A percentile compares a stretch with the other conserved stretches of the same genome.
Evolutionary conservation across 176 grass and related monocot genomes (phyloP).

Genomic region (Themeda triandra): DNA sequence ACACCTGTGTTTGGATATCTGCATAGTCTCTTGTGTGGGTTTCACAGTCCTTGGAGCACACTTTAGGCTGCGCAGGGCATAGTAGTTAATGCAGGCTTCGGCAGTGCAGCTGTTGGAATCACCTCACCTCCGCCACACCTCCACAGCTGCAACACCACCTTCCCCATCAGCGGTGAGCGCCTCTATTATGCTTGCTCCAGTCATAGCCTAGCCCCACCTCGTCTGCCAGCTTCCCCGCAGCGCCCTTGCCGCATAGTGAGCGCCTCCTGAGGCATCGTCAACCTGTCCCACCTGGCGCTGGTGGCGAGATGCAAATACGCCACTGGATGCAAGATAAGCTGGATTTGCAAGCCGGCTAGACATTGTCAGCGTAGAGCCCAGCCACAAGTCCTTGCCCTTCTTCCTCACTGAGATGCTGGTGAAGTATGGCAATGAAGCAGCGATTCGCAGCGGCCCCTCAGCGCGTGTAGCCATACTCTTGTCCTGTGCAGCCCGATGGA

Average conservation of each 20-base stretch:
- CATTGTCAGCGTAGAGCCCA: neutral
- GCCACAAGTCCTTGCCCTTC: neutral
- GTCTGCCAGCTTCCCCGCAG: neutral
- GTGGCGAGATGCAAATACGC: neutral
- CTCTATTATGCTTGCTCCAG: neutral
- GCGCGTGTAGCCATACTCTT: neutral
- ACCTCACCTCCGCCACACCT: neutral
- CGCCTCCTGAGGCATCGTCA: neutral
- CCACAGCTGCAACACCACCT: neutral
- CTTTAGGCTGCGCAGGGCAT: neutral
- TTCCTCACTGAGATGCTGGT: neutral
- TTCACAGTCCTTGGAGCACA: neutral
- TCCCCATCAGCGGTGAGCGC: neutral
- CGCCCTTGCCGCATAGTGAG: neutral
- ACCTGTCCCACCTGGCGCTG: neutral
- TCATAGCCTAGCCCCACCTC: neutral
- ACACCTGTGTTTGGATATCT: neutral
- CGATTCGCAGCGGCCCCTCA: neutral
- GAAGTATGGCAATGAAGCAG: neutral
- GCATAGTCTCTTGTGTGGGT: neutral
- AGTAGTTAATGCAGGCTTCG: neutral
- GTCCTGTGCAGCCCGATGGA: neutral
- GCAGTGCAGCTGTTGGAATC: neutral
- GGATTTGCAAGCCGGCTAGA: neutral
- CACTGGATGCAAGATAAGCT: neutral